Base-by-base conservation (phyloP, 441 rosid species). In the Aquilaria agallochum region DNA sequence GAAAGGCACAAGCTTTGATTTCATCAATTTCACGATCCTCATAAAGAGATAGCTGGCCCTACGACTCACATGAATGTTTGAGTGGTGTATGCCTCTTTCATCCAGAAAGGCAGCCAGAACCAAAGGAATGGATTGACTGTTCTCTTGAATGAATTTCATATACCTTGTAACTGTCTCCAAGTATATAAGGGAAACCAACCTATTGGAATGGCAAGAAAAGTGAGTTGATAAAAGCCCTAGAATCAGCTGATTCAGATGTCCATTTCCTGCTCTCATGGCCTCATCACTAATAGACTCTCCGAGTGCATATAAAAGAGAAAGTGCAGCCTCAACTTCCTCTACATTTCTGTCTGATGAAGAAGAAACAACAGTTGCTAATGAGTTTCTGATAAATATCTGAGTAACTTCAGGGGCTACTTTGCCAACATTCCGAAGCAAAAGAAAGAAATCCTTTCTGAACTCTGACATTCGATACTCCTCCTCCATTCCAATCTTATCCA, bases 251-350 rank as follows among this genome's bases (percentile, higher is more conserved):
- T 80, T 75, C 83, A 91, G 70, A 62, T 76, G 71, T 55, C 95
- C 95, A 68, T 75, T 72, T 62, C 95, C 94, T 47, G 78, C 49
- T 75, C 75, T 89, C 82, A 91, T 69, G 56, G 85, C 83, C 71
- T 84, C 96, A 13, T 89, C 97, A 14, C 77, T 80, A 76, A 85
- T 72, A 30, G 96, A 78, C 81, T 94, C 99, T 56, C 99, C 96
- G 60, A 87, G 68, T 15, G 97, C 93, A 76, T 86, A 85, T 62
- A 94, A 77, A 72, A 94, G 96, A 46, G 97, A 87, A 71, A 94
- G 89, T 1, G 97, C 94, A 51, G 89, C 99, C 83, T 94, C 99
- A 60, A 91, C 96, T 73, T 91, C 87, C 83, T 94, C 99, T 31
- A 87, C 90, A 62, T 87, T 89, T 74, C 79, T 76, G 68, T 86